A percentile compares a stretch with the other conserved stretches of the same genome.
Evolutionary conservation across 192 early-diverging fungal genomes (phyloP).

Genomic region (Coemansia sp.): DNA sequence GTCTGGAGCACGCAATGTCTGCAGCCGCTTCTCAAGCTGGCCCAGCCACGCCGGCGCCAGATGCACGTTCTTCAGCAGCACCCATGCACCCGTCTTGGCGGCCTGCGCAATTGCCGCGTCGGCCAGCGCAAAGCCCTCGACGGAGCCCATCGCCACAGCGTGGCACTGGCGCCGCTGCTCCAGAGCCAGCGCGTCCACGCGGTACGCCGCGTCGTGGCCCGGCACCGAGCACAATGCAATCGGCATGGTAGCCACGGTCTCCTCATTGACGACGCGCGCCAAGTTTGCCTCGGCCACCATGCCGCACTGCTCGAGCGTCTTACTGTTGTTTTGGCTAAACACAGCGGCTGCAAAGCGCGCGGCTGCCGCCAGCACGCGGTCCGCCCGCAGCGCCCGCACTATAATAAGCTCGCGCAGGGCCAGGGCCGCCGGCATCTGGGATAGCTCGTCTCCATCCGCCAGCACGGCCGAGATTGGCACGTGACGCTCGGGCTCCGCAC

Average conservation of each 20-base stretch:
- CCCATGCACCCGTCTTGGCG: constrained; percentile 85
- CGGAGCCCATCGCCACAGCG: constrained; percentile 97
- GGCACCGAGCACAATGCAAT: constrained; percentile 89
- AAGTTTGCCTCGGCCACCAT: constrained; percentile 66
- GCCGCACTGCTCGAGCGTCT: background rate
- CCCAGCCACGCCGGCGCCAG: constrained; percentile 90
- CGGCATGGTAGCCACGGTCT: constrained; percentile 71
- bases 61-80: constrained; percentile 99
- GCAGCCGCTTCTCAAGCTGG: constrained; percentile 93
- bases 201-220: constrained; percentile 94
- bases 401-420: constrained; percentile 79
- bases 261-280: constrained; percentile 64
- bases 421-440: constrained; percentile 28
- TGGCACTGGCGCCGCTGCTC: constrained; percentile 59
- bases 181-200: constrained; percentile 86
- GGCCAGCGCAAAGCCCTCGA: constrained; percentile 87
- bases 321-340: constrained; percentile 12
- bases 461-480: constrained; percentile 27
- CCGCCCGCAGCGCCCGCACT: constrained; percentile 83
- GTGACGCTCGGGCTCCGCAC: constrained; percentile 17
- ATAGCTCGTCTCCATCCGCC: constrained; percentile 13
- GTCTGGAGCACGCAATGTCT: constrained; percentile 76
- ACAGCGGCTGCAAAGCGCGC: constrained; percentile 68
- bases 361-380: constrained; percentile 77
- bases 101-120: constrained; percentile 87